Evolutionary conservation across 495 filamentous ascomycete species (phyloP), one percentile per base, ranked within the genome.

Genomic region (Hypoxylon trugodes): DNA sequence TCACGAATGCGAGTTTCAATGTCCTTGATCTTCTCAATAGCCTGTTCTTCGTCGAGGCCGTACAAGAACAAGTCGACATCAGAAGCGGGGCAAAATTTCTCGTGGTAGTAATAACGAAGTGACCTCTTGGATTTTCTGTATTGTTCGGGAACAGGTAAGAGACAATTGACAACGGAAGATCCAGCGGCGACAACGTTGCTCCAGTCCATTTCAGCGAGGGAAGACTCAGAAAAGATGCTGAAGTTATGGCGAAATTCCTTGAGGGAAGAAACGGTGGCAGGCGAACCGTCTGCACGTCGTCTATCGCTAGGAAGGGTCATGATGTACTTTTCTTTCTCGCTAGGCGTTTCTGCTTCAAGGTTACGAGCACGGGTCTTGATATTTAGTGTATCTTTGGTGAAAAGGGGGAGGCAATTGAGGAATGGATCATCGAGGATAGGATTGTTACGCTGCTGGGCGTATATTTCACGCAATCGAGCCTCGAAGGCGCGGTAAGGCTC

Each of bases 11-110:
- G 79, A 6, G 75, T 72, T 61, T 94, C 91, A 65, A 96, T 93
- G 47, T 88, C 77, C 64, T 88, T 86, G 71, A 96, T 93, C 79
- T 94, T 94, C 64, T 91, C 85, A 33, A 92, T 77, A 0, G 89
- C 91, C 62, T 91, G 79, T 45, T 85, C 80, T 60, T 93, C 88
- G 21, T 81, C 85, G 63, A 96, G 77, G 0, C 90, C 90, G 64
- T 93, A 91, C 15, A 96, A 68, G 73, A 94, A 96, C 13, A 96
- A 78, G 72, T 96, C 91, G 21, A 96, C 88, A 73, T 96, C 91
- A 2, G 89, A 92, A 1, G 90, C 90, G 0, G 90, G 91, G 4
- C 88, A 87, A 66, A 93, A 85, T 52, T 86, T 82, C 61, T 93
- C 85, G 63, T 96, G 82, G 62, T 93, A 96, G 70, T 89, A 94